Evolutionary conservation across 306 rosid species (phyloP), one percentile per base, ranked within the genome.

Genomic region (Lotus japonicus): DNA sequence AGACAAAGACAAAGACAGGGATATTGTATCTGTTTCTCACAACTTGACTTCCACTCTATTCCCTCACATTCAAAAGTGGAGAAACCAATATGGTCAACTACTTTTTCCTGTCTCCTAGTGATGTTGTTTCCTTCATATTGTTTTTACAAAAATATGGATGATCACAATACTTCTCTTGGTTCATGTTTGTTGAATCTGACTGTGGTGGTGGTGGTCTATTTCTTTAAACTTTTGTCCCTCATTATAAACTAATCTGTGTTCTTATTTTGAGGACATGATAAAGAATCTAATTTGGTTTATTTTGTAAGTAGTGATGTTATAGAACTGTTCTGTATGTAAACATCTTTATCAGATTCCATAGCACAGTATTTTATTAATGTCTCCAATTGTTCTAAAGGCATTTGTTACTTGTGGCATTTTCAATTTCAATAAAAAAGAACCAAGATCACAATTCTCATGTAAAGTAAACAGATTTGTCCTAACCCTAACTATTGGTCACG

Each of bases 51-150:
- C 77, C 5, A 58, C 71, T 16, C 3, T 85, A 11, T 78, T 85
- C 57, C 80, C 96, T 64, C 83, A 87, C 18, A 3, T 87, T 23
- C 55, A 53, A 5, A 70, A 73, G 58, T 92, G 95, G 95, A 79
- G 49, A 53, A 54, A 64, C 2, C 70, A 81, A 75, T 87, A 83
- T 15, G 95, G 96, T 92, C 42, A 18, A 3, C 4, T 16, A 6
- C 21, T 19, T 26, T 28, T 15, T 4, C 39, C 35, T 18, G 4
- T 17, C 50, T 60, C 17, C n/a, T n/a, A n/a, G n/a, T n/a, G n/a
- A n/a, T n/a, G n/a, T n/a, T n/a, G n/a, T n/a, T n/a, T n/a, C n/a
- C n/a, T n/a, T n/a, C n/a, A n/a, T n/a, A n/a, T n/a, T n/a, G n/a
- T n/a, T n/a, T n/a, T n/a, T n/a, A n/a, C n/a, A 11, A 43, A 15